These are phyloP conservation scores for Aspergillus jensenii DNA, from an alignment of 2,329 filamentous ascomycete genomes.

Conservation along the genomic window DNA sequence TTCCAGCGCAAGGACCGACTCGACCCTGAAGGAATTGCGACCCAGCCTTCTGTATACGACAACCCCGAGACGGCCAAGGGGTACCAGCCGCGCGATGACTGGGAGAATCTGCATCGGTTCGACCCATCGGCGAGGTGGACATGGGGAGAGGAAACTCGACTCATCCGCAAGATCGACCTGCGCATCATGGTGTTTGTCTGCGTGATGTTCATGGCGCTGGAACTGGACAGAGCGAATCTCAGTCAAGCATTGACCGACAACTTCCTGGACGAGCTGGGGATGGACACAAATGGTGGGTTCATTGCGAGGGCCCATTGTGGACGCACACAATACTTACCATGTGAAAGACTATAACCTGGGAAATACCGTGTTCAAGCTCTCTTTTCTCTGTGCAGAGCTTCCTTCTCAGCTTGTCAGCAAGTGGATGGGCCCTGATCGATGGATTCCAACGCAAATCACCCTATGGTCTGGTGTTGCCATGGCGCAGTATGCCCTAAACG, in stretches of 20 bases:
- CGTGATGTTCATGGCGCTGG: slow-evolving; percentile 35
- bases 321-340: slow-evolving; percentile 24
- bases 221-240: slow-evolving; percentile 61
- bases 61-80: slow-evolving; percentile 40
- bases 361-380: slow-evolving; percentile 39
- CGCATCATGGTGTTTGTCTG: slow-evolving; percentile 14
- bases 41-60: slow-evolving; percentile 47
- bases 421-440: slow-evolving; percentile 59
- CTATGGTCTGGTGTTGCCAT: slow-evolving; percentile 56
- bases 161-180: slow-evolving; percentile 12
- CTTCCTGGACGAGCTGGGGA: slow-evolving; percentile 25
- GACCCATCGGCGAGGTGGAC: slow-evolving; percentile 14
- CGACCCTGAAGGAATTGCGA: slow-evolving; percentile 31
- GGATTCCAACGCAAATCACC: slow-evolving; percentile 61
- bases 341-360: slow-evolving; percentile 50
- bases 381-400: slow-evolving; percentile 52
- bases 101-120: slow-evolving; percentile 24
- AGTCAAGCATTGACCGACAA: slow-evolving; percentile 58
- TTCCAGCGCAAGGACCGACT: slow-evolving; percentile 23
- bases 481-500: slow-evolving; percentile 52
- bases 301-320: too few relatives aligned
- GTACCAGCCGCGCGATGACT: slow-evolving; percentile 28
- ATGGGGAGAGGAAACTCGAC: slow-evolving; percentile 8
- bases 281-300: slow-evolving; percentile 24
- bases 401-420: slow-evolving; percentile 64